Conservation (phyloP, 2,329 filamentous ascomycete genomes). For the Fusarium camptoceras region DNA sequence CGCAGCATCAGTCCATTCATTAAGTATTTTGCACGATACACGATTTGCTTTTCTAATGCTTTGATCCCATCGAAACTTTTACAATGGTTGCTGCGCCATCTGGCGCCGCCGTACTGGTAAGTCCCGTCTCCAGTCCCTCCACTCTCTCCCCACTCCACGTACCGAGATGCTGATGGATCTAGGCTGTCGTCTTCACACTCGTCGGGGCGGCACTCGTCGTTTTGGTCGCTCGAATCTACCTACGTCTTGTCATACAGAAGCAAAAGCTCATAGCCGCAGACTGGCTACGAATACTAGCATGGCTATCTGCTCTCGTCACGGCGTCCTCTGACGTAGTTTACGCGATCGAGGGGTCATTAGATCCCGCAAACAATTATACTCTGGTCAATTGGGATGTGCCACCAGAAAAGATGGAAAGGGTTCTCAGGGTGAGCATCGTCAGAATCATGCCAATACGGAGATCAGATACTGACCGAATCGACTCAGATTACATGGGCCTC, state of each 20-base stretch:
- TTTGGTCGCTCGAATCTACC: constrained; percentile 29
- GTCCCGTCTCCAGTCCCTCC: background rate
- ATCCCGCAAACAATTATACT: constrained; percentile 23
- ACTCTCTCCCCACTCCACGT: background rate
- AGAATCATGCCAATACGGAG: background rate
- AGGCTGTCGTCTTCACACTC: constrained; percentile 8
- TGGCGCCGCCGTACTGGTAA: constrained; percentile 18
- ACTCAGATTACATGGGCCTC: constrained; percentile 22
- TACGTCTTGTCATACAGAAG: constrained; percentile 29
- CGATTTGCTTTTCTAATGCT: constrained; percentile 1
- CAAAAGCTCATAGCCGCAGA: constrained; percentile 23
- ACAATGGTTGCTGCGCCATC: constrained; percentile 20
- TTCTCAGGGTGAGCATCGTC: background rate
- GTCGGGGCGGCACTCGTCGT: background rate
- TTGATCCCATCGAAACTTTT: background rate
- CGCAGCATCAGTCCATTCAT: background rate
- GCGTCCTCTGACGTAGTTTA: constrained; percentile 20
- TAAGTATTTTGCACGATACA: background rate
- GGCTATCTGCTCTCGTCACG: constrained; percentile 7
- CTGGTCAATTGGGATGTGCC: constrained; percentile 22
- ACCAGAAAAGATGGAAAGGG: constrained; percentile 3
- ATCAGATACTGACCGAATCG: background rate
- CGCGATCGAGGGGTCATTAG: constrained; percentile 1
- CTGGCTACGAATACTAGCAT: constrained; percentile 18
- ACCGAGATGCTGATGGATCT: background rate